A percentile compares a stretch with the other conserved stretches of the same genome.
These are phyloP conservation scores for Aspergillus oerlinghausenensis DNA, from an alignment of 2,329 filamentous ascomycete genomes.

Conservation along the genomic window DNA sequence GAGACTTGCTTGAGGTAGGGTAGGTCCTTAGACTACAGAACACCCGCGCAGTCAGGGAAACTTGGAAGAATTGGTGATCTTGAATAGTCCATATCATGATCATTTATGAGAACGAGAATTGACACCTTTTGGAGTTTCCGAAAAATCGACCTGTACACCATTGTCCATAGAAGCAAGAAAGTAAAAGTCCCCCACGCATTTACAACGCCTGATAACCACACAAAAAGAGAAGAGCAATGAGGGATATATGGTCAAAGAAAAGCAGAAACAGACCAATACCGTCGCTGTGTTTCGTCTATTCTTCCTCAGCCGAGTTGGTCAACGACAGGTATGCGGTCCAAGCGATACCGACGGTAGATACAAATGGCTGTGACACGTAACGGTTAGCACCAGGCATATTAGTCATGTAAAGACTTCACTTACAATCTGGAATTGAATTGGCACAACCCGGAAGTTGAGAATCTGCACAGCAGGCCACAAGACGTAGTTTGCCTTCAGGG, in stretches of 20 bases:
- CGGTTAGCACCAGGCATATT: constrained; percentile 1
- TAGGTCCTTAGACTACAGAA: background rate
- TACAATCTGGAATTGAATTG: constrained; percentile 93
- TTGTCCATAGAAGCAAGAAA: constrained; percentile 7
- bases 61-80: background rate
- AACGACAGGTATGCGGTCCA: constrained; percentile 97
- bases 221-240: constrained; percentile 1
- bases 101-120: background rate
- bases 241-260: background rate
- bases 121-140: background rate
- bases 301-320: constrained; percentile 78
- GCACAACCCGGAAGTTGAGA: constrained; percentile 92
- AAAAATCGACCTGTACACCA: constrained; percentile 11
- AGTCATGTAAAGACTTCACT: constrained; percentile 37
- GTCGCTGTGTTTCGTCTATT: constrained; percentile 23
- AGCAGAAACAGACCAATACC: background rate
- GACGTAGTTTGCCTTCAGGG: constrained; percentile 90
- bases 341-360: constrained; percentile 90
- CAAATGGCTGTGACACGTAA: constrained; percentile 66
- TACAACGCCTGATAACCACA: constrained; percentile 15
- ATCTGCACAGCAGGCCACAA: constrained; percentile 96
- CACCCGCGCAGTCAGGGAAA: background rate
- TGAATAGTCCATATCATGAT: background rate
- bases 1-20: background rate
- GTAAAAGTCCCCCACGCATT: constrained; percentile 4